Base-by-base conservation (phyloP, 345 rosid species). In the Hirschfeldia incana region DNA sequence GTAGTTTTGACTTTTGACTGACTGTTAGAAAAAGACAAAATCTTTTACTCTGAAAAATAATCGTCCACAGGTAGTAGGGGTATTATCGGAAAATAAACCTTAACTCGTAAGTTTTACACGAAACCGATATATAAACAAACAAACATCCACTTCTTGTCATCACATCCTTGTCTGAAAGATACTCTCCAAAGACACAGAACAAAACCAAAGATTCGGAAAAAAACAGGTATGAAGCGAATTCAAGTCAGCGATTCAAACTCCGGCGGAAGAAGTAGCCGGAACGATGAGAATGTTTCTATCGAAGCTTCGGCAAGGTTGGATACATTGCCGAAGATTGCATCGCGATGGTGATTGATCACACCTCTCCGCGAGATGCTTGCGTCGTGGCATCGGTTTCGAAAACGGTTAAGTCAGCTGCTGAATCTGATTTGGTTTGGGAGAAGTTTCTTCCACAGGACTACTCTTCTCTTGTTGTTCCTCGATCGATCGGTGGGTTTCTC, bases 371-470 rank as follows among this genome's bases (percentile, higher is more conserved):
- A 0, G 92, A 90, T 3, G 86, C 88, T 5, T 85, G 91, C 58
- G 77, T 80, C 8, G 55, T 82, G 30, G 79, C 91, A 0, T 42
- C 74, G 29, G 94, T 92, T 29, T 88, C 90, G 3, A 79, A 79
- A 12, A 3, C 63, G 0, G 85, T 88, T 15, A 85, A 75, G 69
- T 85, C 81, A 0, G 91, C 88, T 0, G 84, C 89, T 1, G 77
- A 81, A 1, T 89, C 94, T 16, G 59, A 53, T 53, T 53, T 53
- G 59, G 59, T 53, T 53, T 89, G 96, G 97, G 84, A 79, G 2
- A 55, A 36, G 30, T 92, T 92, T 78, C 80, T 92, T 28, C 94
- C 91, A 0, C n/a, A 78, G 7, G 88, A 87, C 1, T 80, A 84
- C 53, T 44, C 44, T 0, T 46, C 75, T 60, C 46, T 87, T 0